Base-by-base conservation (phyloP, 2,329 filamentous ascomycete species). In the Penicillium sp. region DNA sequence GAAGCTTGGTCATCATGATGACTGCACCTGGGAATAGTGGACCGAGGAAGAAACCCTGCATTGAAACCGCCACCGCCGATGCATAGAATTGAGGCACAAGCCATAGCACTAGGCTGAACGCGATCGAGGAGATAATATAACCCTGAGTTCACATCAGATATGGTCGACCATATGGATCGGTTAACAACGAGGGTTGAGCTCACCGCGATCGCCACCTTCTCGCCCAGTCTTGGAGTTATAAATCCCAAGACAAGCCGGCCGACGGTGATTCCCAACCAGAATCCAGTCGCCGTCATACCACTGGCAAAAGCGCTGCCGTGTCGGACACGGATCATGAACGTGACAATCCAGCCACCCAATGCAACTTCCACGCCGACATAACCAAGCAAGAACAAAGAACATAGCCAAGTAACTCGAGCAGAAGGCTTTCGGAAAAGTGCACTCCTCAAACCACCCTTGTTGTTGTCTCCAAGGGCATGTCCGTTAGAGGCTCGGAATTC, bases 261-360 rank as follows among this genome's bases (percentile, higher is more conserved):
- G 0, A 91, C 72, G 0, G 91, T 93, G 61, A 96, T 81, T 0
- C 91, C 92, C 44, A 91, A 82, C 92, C 92, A 96, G 76, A 93
- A 96, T 0, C 90, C 88, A 0, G 90, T 93, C 0, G 87, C 88
- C 0, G 85, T 86, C 77, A 95, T 85, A 3, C 91, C 91, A 33
- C 88, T 87, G 2, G 86, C 81, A 67, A 95, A 93, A 0, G 85
- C 78, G 25, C 80, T 82, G 3, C 87, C 90, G 37, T 88, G 73
- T 14, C 92, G 84, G 25, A 92, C 87, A 21, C 84, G 80, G n/a
- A 93, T 85, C 90, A 96, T 96, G 71, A 96, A 96, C 0, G 88
- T 88, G 49, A 91, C 88, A 61, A 96, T 88, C 91, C 91, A 95
- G 16, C 91, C 91, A 21, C 88, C 88, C 2, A 92, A 78, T 0